Evolutionary conservation across 495 filamentous ascomycete species (phyloP).

Genomic region (Hyaloscypha hepaticicola): DNA sequence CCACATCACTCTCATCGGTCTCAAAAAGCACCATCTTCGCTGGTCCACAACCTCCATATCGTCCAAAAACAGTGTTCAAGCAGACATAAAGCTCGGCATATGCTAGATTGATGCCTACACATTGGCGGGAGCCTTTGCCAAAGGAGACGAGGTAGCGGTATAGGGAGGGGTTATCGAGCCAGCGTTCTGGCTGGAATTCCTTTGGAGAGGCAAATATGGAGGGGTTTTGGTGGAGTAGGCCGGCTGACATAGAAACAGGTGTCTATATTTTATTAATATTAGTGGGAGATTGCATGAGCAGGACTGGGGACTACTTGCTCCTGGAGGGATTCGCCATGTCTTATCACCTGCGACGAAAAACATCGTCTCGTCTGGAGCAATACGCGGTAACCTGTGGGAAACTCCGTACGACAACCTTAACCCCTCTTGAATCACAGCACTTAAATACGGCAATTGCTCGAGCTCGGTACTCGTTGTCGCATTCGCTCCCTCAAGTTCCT

Average conservation of each 20-base stretch:
- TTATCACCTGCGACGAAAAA: not conserved
- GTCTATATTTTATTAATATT: too few relatives aligned
- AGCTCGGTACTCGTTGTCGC: constrained; percentile 34
- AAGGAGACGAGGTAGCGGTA: constrained; percentile 44
- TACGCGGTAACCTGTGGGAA: constrained; percentile 34
- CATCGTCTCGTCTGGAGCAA: constrained; percentile 32
- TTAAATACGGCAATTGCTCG: constrained; percentile 29
- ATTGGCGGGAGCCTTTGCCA: constrained; percentile 43
- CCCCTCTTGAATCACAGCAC: constrained; percentile 17
- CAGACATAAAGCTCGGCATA: constrained; percentile 39
- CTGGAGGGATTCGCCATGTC: not conserved
- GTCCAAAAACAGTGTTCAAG: constrained; percentile 35
- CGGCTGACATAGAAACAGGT: not conserved
- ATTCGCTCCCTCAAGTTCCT: constrained; percentile 28
- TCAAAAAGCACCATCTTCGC: constrained; percentile 37
- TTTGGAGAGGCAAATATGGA: not conserved
- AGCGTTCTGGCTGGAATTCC: constrained; percentile 9
- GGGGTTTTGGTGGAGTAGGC: not conserved
- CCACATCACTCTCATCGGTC: constrained; percentile 40
- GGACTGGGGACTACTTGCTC: constrained; percentile 34
- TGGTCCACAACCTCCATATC: constrained; percentile 10
- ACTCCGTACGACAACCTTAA: constrained; percentile 43
- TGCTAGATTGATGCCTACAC: constrained; percentile 45
- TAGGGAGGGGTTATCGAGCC: constrained; percentile 26
- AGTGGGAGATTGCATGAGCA: too few relatives aligned